These are phyloP conservation scores for Phytopythium litorale DNA, from an alignment of 352 stramenopile species.

Conservation along the genomic window DNA sequence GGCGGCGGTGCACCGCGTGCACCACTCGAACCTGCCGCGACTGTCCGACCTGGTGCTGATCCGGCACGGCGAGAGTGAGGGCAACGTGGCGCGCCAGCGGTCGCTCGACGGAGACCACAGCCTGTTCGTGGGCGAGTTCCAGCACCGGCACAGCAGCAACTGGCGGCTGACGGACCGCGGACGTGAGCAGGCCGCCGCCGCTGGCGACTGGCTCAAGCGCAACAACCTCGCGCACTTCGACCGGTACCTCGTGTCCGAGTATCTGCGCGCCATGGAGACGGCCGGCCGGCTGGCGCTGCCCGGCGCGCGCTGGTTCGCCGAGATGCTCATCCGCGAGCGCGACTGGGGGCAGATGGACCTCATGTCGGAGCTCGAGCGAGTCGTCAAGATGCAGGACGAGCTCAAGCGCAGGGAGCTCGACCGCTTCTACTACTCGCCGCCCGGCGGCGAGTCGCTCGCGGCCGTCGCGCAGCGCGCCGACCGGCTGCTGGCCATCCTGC, in stretches of 20 bases:
- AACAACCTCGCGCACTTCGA: constrained; percentile 80
- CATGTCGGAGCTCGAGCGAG: constrained; percentile 85
- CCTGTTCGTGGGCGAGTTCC: constrained; percentile 85
- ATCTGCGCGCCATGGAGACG: constrained; percentile 85
- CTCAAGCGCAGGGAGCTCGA: constrained; percentile 77
- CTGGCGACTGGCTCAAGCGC: constrained; percentile 78
- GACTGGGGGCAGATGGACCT: constrained; percentile 90
- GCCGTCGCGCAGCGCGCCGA: constrained; percentile 81
- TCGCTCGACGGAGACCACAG: constrained; percentile 83
- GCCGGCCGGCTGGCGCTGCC: constrained; percentile 72
- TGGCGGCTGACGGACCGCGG: constrained; percentile 87
- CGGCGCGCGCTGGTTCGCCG: constrained; percentile 76
- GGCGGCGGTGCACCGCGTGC: constrained; percentile 8
- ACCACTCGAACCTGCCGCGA: constrained; percentile 37
- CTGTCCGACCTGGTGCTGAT: constrained; percentile 85
- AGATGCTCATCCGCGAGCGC: constrained; percentile 87
- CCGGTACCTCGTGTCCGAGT: constrained; percentile 85
- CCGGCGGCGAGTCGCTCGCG: constrained; percentile 78
- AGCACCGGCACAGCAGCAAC: constrained; percentile 86
- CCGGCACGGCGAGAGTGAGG: constrained; percentile 86
- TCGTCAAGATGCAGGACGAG: constrained; percentile 88
- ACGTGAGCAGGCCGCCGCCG: constrained; percentile 58
- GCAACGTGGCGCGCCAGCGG: constrained; percentile 81
- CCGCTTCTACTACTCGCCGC: constrained; percentile 85
- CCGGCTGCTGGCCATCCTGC: constrained; percentile 66